Evolutionary conservation across 371 early-diverging fungal genomes (phyloP).

Genomic region (Mucor racemosus): DNA sequence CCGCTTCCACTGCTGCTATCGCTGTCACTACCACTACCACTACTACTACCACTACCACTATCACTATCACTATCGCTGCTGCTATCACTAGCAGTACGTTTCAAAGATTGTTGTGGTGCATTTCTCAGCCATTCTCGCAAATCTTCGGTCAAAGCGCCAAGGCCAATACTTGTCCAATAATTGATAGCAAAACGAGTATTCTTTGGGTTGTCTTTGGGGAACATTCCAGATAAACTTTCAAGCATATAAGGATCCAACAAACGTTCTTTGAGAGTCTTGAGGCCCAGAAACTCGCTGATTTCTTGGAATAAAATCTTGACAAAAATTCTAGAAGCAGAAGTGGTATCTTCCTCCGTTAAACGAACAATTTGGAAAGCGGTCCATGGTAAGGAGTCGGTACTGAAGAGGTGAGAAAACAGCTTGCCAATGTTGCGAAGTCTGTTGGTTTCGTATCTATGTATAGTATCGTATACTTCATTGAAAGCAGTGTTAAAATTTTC

Average conservation of each 20-base stretch:
- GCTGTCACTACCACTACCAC: conserved; percentile 24
- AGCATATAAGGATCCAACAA: conserved; percentile 70
- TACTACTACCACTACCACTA: conserved; percentile 19
- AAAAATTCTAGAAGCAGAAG: conserved; percentile 96
- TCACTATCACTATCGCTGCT: conserved; percentile 27
- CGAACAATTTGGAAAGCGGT: conserved; percentile 78
- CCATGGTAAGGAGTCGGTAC: conserved; percentile 89
- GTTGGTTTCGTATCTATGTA: conserved; percentile 95
- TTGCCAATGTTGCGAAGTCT: conserved; percentile 92
- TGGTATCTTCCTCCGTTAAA: conserved; percentile 92
- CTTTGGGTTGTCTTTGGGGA: conserved; percentile 88
- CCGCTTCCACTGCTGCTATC: conserved; percentile 22
- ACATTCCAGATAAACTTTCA: conserved; percentile 81
- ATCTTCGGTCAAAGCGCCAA: conserved; percentile 93
- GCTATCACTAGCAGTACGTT: conserved; percentile 34
- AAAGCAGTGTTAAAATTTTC: conserved; percentile 79
- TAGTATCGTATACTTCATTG: conserved; percentile 83
- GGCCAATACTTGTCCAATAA: conserved; percentile 93
- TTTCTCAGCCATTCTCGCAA: conserved; percentile 84
- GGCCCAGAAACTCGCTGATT: conserved; percentile 83
- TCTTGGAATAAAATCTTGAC: conserved; percentile 95
- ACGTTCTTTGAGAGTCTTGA: conserved; percentile 77
- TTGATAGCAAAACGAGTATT: conserved; percentile 97
- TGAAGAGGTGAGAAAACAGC: conserved; percentile 89
- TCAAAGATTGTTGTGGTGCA: conserved; percentile 62